Evolutionary conservation across 2,329 filamentous ascomycete genomes (phyloP).

Genomic region (Stagonosporopsis chrysanthemi): DNA sequence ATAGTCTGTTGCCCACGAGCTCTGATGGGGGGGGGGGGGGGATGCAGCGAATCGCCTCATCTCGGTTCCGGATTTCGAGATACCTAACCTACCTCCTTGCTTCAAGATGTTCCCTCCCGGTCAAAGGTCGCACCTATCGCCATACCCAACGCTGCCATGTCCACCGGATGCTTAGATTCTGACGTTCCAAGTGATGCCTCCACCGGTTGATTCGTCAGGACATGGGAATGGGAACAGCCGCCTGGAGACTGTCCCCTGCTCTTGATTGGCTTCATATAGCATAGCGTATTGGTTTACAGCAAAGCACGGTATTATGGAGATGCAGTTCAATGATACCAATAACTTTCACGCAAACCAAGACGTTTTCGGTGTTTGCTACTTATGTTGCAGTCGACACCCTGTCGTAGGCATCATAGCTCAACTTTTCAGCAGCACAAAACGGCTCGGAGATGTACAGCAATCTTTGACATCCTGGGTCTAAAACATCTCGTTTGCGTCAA

Average conservation of each 20-base stretch:
- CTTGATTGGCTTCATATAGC: background rate
- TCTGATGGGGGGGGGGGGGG: background rate
- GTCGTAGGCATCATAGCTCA: no score
- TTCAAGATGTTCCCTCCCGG: no score
- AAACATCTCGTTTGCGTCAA: no score
- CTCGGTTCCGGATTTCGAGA: background rate
- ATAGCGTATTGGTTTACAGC: background rate
- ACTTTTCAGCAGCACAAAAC: no score
- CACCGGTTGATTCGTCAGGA: no score
- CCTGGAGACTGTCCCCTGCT: background rate
- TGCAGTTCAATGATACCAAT: background rate
- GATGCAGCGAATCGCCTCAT: background rate
- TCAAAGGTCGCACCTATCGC: background rate
- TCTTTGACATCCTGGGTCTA: no score
- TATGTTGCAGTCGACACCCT: no score
- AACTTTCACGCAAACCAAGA: background rate
- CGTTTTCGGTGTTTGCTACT: no score
- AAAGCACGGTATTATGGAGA: background rate
- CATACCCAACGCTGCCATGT: no score
- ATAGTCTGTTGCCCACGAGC: background rate
- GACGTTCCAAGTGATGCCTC: background rate
- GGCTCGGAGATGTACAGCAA: no score
- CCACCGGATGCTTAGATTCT: background rate
- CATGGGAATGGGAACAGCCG: background rate
- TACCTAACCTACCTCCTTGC: background rate